Evolutionary conservation across 192 early-diverging fungal genomes (phyloP), one percentile per base, ranked within the genome.

Genomic region (Chytriomyces confervae): DNA sequence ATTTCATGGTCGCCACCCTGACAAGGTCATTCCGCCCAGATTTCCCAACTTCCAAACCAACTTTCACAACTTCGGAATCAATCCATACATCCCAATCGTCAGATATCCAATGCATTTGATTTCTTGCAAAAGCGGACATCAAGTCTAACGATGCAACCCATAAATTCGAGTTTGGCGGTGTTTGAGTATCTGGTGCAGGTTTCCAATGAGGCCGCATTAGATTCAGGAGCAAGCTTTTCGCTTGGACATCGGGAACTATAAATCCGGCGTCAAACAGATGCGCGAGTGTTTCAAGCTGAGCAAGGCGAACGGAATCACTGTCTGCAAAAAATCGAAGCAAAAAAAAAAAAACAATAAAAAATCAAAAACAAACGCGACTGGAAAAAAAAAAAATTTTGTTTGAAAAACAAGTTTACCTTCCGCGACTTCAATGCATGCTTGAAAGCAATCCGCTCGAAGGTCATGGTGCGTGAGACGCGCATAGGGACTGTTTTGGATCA

Each of bases 401-500:
- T 27, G 24, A 27, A 36, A 36, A 36, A 36, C 36, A 36, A 36
- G 36, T 36, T 27, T 36, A 36, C 53, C 53, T n/a, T 57, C 53
- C 53, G 16, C 16, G 20, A 57, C 16, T 20, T 13, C 53, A 13
- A 57, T n/a, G 53, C 53, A 57, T 3, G 20, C 53, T 13, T 57
- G 16, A 57, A 57, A 57, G 20, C 13, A 13, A 13, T 57, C 53
- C 20, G 16, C 16, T 20, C 53, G 13, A 13, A 57, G 53, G 20
- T 57, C 53, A 13, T 57, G 53, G 53, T n/a, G 16, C 13, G 53
- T 57, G 16, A 57, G 20, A 10, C 84, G 73, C 11, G 82, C 77
- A 63, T 84, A 84, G 13, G 84, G 61, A 45, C 66, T 77, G 46
- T 72, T 78, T 62, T 61, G 18, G 13, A 83, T 63, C 8, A 84